Percentiles rank a stretch among this genome's conserved stretches.
Conservation (phyloP, 495 filamentous ascomycete genomes). For the Aspergillus hancockii region DNA sequence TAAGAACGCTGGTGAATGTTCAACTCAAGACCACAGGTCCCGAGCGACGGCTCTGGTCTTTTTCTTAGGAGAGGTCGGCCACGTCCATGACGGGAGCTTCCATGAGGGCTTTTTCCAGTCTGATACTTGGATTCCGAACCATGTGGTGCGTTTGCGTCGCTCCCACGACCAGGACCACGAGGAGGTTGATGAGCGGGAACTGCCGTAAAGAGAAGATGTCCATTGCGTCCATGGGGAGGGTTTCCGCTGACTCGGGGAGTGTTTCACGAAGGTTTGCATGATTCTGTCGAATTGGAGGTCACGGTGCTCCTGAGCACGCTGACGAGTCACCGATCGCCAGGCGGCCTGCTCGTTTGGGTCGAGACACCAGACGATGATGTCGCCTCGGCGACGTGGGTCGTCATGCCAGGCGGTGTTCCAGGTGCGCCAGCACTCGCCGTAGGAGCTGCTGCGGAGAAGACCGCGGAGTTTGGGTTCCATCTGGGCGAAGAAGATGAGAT, state of each 20-base stretch:
- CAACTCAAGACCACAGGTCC: not conserved
- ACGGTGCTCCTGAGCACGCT: conserved; percentile 25
- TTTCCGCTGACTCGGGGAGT: conserved; percentile 21
- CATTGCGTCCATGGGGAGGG: conserved; percentile 20
- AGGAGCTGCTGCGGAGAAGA: conserved; percentile 56
- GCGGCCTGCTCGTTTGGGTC: conserved; percentile 36
- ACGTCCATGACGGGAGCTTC: conserved; percentile 18
- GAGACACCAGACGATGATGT: conserved; percentile 80
- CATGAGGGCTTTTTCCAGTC: conserved; percentile 16
- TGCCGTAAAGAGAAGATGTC: conserved; percentile 14
- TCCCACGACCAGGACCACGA: conserved; percentile 33
- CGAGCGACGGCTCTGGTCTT: conserved; percentile 2
- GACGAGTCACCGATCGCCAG: conserved; percentile 30
- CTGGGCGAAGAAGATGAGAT: conserved; percentile 66
- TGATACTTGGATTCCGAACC: conserved; percentile 20
- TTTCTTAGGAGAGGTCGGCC: conserved; percentile 11
- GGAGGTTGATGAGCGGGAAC: conserved; percentile 17
- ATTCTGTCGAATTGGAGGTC: conserved; percentile 43
- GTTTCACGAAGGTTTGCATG: conserved; percentile 29
- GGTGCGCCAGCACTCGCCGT: conserved; percentile 67
- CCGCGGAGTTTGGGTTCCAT: conserved; percentile 52
- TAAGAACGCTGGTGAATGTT: not conserved
- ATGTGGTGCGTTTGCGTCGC: conserved; percentile 11
- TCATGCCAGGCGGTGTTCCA: conserved; percentile 87
- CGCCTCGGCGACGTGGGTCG: conserved; percentile 81